Evolutionary conservation across 2,329 filamentous ascomycete species (phyloP), one percentile per base, ranked within the genome.

Genomic region (Aspergillus sp.): DNA sequence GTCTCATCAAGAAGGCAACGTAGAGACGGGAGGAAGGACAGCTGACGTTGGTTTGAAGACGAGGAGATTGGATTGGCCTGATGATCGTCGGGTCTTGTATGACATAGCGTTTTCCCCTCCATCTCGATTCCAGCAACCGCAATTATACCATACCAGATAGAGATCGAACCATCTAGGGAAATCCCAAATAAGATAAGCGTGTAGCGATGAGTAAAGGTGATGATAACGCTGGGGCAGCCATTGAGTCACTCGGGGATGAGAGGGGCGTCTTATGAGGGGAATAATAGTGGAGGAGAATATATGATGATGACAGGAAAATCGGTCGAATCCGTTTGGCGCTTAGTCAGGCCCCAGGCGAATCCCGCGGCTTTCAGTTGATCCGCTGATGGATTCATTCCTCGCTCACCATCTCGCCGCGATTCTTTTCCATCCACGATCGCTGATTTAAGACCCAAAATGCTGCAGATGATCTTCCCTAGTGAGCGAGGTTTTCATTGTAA

Each of bases 1-100:
- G 78, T 17, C 69, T 84, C 50, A 82, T 84, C 60, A 79, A 76
- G 68, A 75, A 76, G 61, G 58, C 63, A 32, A 69, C 60, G 45
- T 72, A 60, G 57, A 32, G 4, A 23, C n/a, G 39, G 21, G 50
- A 32, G 50, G 7, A 39, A 39, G 5, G 53, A 32, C 19, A 25
- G 32, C 48, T 23, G 28, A 32, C 30, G 8, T 25, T 28, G 21
- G 10, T 10, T 9, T 45, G 25, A 55, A 21, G 17, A 9, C 23
- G n/a, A 30, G 23, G 53, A 23, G 12, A 48, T 55, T 38, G 52
- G 5, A 32, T 47, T 48, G 47, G 25, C 53, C 39, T 50, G 38
- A 23, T 48, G 54, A 59, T 47, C 43, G 57, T 47, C 43, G 19
- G 39, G 25, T 51, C 30, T 51, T 58, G 58, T 58, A 62, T 64